Evolutionary conservation across 441 rosid species (phyloP).

Genomic region (Croton setiger): DNA sequence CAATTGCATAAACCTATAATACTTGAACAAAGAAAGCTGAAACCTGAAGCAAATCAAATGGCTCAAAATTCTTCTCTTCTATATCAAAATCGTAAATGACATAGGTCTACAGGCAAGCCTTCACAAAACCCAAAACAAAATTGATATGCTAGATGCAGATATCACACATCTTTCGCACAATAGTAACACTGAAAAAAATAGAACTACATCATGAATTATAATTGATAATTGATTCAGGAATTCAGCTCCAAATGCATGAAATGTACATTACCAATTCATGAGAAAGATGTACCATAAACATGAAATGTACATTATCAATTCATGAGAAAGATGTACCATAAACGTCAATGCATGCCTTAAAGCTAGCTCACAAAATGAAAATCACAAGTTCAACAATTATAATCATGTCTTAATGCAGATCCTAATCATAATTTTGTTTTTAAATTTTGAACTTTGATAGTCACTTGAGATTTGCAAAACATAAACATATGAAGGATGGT

Average conservation of each 20-base stretch:
- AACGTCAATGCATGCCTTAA: not conserved
- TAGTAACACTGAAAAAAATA: not conserved
- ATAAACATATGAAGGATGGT: not conserved
- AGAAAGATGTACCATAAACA: not conserved
- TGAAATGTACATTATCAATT: not conserved
- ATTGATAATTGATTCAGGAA: no score
- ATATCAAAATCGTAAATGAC: no score
- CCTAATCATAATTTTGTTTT: not conserved
- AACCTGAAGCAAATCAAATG: no score
- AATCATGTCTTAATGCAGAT: not conserved
- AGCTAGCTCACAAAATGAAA: not conserved
- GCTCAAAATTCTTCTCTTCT: no score
- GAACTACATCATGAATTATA: not conserved
- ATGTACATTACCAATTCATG: not conserved
- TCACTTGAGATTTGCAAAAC: not conserved
- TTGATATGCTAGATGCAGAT: no score
- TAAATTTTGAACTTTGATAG: not conserved
- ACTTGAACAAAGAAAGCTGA: no score
- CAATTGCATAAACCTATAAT: no score
- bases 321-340: not conserved
- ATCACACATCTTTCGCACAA: not conserved
- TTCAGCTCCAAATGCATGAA: no score
- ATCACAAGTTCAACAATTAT: not conserved
- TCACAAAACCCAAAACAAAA: no score
- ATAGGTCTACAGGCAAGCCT: no score